Percentiles rank a stretch among this genome's conserved stretches.
phyloP scores from a whole-genome alignment of 108 stramenopile species.

The Conticribra guillardii region DNA sequence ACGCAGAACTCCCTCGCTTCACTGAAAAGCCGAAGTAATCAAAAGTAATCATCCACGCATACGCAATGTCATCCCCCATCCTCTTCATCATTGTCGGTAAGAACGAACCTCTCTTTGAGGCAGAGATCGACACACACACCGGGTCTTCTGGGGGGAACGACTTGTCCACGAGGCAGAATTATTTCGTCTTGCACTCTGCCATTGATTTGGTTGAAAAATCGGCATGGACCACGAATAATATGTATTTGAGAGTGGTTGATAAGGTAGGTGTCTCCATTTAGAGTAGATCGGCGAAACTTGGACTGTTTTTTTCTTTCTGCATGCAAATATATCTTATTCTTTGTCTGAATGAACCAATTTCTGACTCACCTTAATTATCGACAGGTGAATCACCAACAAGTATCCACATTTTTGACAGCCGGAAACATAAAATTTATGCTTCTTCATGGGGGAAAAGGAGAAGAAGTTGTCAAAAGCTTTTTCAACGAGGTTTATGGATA shows the following conservation, averaged over 20 bases:
- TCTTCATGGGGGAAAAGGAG: slow-evolving; percentile 84
- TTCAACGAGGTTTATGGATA: slow-evolving; percentile 94
- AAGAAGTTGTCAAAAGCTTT: slow-evolving; percentile 88
- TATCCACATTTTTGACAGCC: slow-evolving; percentile 91
- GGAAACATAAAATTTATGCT: slow-evolving; percentile 93
- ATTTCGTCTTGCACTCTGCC: slow-evolving; percentile 93
- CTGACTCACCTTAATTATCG: background rate
- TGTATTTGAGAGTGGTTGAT: slow-evolving; percentile 92
- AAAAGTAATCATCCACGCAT: too few species aligned
- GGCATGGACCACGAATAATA: slow-evolving; percentile 83
- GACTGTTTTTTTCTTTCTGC: too few species aligned
- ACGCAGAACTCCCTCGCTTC: too few species aligned
- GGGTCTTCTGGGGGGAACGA: slow-evolving; percentile 44
- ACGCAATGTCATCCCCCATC: slow-evolving; percentile 51
- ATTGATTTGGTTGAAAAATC: slow-evolving; percentile 93
- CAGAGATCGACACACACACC: slow-evolving; percentile 72
- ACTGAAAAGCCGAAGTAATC: too few species aligned
- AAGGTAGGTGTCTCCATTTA: slow-evolving; percentile 64
- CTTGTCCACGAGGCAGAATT: slow-evolving; percentile 88
- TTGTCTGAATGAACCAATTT: too few species aligned
- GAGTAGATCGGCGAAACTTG: too few species aligned
- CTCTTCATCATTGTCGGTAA: slow-evolving; percentile 87
- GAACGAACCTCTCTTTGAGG: slow-evolving; percentile 88
- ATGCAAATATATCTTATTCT: too few species aligned
- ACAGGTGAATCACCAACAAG: slow-evolving; percentile 93